Conservation (phyloP, 805 yeast species). For the Teunomyces panamensis region DNA sequence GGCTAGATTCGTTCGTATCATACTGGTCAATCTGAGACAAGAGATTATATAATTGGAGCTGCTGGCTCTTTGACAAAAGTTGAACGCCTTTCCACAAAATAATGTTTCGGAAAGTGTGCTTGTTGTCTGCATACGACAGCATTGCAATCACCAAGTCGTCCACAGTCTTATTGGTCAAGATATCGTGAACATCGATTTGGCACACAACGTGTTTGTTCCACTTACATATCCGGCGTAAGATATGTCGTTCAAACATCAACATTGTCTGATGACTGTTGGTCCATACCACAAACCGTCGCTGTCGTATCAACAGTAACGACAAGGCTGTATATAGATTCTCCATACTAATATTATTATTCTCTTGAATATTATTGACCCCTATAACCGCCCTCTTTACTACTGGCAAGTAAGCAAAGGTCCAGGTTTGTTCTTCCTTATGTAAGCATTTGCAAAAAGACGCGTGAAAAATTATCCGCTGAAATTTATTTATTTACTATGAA, state of each 20-base stretch:
- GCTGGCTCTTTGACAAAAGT: slow-evolving; percentile 2
- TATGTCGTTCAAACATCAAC: background rate
- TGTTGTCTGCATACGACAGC: background rate
- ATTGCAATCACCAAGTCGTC: slow-evolving; percentile 4
- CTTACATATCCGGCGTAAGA: background rate
- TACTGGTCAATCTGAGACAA: slow-evolving; percentile 7
- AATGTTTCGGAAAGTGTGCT: slow-evolving; percentile 4
- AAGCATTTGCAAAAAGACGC: background rate
- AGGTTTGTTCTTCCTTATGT: background rate
- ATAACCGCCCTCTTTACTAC: too few relatives aligned
- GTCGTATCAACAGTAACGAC: slow-evolving; percentile 5
- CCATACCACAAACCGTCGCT: slow-evolving; percentile 7
- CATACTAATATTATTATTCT: slow-evolving; percentile 2
- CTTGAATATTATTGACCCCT: too few relatives aligned
- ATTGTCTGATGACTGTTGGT: slow-evolving; percentile 2
- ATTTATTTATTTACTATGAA: background rate
- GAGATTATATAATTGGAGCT: slow-evolving; percentile 8
- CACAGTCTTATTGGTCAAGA: slow-evolving; percentile 1
- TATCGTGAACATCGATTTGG: slow-evolving; percentile 4
- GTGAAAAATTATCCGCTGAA: background rate
- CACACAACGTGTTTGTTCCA: slow-evolving; percentile 4
- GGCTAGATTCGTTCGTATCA: slow-evolving; percentile 7
- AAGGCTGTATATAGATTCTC: slow-evolving; percentile 8
- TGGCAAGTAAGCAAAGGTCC: background rate
- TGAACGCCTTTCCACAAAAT: slow-evolving; percentile 6